Evolutionary conservation across 2,329 filamentous ascomycete genomes (phyloP).

Genomic region (Chaetomium strumarium): DNA sequence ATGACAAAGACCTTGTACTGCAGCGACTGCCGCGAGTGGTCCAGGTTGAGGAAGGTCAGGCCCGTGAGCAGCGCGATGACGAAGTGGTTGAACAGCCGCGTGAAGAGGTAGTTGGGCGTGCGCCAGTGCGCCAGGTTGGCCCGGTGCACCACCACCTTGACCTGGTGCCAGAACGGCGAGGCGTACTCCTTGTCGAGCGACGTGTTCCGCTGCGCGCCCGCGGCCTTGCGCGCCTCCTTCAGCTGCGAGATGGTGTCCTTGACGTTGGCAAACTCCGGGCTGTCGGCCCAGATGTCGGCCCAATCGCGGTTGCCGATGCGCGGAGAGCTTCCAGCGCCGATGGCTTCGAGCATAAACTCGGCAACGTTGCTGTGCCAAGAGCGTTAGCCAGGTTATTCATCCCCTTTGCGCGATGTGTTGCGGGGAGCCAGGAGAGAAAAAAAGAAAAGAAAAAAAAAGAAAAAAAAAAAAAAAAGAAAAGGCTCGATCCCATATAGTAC

Average conservation of each 20-base stretch:
- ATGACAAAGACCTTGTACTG: constrained; percentile 86
- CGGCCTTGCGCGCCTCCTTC: constrained; percentile 52
- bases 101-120: constrained; percentile 83
- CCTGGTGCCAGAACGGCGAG: constrained; percentile 71
- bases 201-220: constrained; percentile 39
- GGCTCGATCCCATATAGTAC: too few relatives aligned
- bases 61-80: constrained; percentile 73
- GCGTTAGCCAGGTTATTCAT: too few relatives aligned
- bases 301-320: constrained; percentile 71
- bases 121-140: constrained; percentile 79
- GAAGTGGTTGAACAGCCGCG: constrained; percentile 77
- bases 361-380: constrained; percentile 41
- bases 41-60: constrained; percentile 71
- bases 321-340: constrained; percentile 67
- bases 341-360: constrained; percentile 82
- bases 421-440: too few relatives aligned
- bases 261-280: constrained; percentile 59
- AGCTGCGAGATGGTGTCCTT: constrained; percentile 63
- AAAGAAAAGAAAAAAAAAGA: too few relatives aligned
- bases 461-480: too few relatives aligned
- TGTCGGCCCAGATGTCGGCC: constrained; percentile 73
- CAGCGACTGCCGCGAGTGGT: constrained; percentile 67
- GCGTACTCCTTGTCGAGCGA: constrained; percentile 70
- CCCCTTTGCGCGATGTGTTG: too few relatives aligned
- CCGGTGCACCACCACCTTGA: constrained; percentile 66